Conservation (phyloP, 805 yeast species). For the Nakazawaea siamensis region DNA sequence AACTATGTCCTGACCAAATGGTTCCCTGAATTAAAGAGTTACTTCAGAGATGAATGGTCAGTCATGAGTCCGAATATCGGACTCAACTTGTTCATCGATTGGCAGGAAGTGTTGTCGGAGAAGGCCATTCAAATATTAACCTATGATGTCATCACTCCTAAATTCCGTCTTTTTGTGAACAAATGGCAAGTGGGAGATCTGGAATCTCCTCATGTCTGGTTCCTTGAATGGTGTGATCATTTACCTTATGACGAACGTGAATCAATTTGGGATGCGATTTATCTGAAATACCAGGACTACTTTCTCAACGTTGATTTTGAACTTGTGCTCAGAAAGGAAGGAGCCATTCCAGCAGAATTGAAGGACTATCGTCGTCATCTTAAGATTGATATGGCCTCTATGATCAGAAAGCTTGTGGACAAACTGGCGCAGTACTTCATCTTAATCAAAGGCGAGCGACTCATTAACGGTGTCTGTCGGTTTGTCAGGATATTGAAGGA, state of each 20-base stretch:
- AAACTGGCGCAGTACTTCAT: no score
- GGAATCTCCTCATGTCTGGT: slow-evolving; percentile 17
- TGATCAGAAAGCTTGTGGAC: not conserved
- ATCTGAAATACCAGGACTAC: slow-evolving; percentile 14
- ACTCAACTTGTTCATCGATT: slow-evolving; percentile 29
- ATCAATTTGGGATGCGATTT: slow-evolving; percentile 11
- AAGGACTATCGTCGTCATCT: slow-evolving; percentile 36
- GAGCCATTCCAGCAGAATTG: slow-evolving; percentile 13
- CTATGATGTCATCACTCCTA: slow-evolving; percentile 26
- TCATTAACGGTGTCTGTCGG: not conserved
- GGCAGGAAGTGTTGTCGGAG: slow-evolving; percentile 29
- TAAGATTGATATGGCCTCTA: no score
- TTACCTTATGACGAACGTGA: slow-evolving; percentile 11
- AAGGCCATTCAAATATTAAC: slow-evolving; percentile 21
- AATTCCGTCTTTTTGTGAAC: slow-evolving; percentile 23
- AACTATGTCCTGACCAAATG: slow-evolving; percentile 26
- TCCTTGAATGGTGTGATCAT: slow-evolving; percentile 19
- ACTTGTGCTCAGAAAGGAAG: slow-evolving; percentile 2
- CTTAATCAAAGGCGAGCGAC: no score
- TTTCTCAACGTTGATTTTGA: slow-evolving; percentile 3
- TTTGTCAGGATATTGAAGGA: slow-evolving; percentile 1
- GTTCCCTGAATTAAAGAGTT: slow-evolving; percentile 23
- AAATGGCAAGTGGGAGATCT: slow-evolving; percentile 24
- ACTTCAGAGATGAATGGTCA: slow-evolving; percentile 27
- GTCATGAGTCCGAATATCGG: slow-evolving; percentile 29